Evolutionary conservation across 306 rosid genomes (phyloP).

Genomic region (Quercus variabilis): DNA sequence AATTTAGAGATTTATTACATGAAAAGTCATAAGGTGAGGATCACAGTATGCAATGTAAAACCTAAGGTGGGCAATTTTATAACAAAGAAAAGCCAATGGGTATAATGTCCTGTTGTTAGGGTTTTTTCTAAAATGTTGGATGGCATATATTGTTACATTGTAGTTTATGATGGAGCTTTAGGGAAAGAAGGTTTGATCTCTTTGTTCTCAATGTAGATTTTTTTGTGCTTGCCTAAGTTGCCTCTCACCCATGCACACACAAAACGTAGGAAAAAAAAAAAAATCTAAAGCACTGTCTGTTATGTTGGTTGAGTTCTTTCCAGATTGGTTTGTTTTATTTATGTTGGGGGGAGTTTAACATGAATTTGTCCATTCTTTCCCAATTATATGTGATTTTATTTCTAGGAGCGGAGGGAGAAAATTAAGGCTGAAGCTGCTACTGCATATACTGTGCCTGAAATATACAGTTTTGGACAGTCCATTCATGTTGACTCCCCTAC

Average conservation of each 20-base stretch:
- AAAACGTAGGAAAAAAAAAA: background rate
- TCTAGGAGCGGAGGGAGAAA: conserved; percentile 76
- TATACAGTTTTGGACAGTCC: conserved; percentile 31
- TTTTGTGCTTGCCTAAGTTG: background rate
- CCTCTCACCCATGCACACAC: background rate
- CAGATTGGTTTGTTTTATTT: background rate
- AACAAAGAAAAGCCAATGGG: background rate
- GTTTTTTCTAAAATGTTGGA: background rate
- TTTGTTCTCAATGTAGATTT: conserved; percentile 5
- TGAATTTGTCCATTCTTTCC: conserved; percentile 7
- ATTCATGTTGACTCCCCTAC: conserved; percentile 44
- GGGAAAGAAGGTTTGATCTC: background rate
- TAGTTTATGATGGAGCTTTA: background rate
- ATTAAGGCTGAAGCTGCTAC: conserved; percentile 73
- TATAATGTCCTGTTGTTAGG: background rate
- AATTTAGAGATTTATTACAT: background rate
- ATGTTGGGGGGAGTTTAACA: background rate
- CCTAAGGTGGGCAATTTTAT: background rate
- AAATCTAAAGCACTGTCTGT: background rate
- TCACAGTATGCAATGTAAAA: background rate
- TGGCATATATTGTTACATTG: background rate
- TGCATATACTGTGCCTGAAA: conserved; percentile 39
- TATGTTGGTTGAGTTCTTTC: background rate
- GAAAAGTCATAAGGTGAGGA: background rate
- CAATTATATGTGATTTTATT: conserved; percentile 23